These are phyloP conservation scores for thale cress (Arabidopsis thaliana) DNA, from an alignment of 345 rosid genomes.

Conservation along the genomic window DNA sequence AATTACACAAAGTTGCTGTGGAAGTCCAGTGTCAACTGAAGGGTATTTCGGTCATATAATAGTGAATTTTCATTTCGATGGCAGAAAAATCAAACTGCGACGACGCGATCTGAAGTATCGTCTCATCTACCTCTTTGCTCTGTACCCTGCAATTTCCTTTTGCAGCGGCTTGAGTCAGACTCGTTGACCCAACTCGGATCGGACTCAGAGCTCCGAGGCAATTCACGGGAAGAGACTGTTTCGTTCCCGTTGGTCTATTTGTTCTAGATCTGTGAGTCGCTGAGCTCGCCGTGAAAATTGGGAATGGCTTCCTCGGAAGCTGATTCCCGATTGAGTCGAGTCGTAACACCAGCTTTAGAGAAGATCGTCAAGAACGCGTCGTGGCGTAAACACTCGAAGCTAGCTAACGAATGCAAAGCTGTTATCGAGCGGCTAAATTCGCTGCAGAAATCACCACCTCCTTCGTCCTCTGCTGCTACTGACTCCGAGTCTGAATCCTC, in stretches of 20 bases:
- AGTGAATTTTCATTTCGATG: conserved; percentile 10
- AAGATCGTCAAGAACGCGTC: conserved; percentile 87
- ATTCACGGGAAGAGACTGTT: conserved; percentile 6
- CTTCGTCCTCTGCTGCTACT: conserved; percentile 34
- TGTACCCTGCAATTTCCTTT: conserved; percentile 27
- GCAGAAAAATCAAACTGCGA: conserved; percentile 45
- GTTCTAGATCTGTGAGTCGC: conserved; percentile 46
- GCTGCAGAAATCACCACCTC: conserved; percentile 43
- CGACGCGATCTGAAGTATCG: conserved; percentile 47
- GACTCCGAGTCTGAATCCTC: conserved; percentile 53
- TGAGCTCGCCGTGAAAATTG: conserved; percentile 52
- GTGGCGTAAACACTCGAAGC: conserved; percentile 97
- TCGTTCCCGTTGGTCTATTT: neutral
- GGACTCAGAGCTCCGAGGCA: conserved; percentile 32
- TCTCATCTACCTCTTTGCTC: conserved; percentile 34
- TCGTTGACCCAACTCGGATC: conserved; percentile 42
- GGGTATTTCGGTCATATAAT: conserved; percentile 39
- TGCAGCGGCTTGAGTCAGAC: conserved; percentile 32
- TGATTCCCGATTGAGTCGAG: conserved; percentile 89
- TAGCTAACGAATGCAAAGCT: conserved; percentile 89
- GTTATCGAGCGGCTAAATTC: conserved; percentile 69
- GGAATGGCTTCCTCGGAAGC: conserved; percentile 99
- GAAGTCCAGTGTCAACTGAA: conserved; percentile 33
- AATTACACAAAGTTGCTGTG: conserved; percentile 29
- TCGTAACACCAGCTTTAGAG: conserved; percentile 80